These are phyloP conservation scores for Gonium pectorale DNA, from an alignment of 139 green algal genomes.

Conservation along the genomic window DNA sequence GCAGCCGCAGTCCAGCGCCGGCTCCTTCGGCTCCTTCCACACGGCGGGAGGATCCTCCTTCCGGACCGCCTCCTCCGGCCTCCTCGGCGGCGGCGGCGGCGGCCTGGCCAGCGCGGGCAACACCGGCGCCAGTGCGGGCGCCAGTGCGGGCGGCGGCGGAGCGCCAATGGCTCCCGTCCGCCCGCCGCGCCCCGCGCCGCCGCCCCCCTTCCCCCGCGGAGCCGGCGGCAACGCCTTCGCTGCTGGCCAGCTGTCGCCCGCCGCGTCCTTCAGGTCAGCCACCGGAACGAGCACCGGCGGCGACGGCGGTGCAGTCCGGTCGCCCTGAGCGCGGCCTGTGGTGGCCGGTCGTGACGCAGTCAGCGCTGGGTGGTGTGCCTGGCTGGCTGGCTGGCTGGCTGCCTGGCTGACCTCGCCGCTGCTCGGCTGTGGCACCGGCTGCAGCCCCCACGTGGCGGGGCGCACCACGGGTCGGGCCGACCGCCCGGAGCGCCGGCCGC, in stretches of 20 bases:
- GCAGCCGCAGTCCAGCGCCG: background rate
- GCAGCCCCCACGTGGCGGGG: no score
- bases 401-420: no score
- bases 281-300: background rate
- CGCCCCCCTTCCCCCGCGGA: constrained; percentile 1
- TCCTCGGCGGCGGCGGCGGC: background rate
- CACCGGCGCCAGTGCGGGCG: background rate
- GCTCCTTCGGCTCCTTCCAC: background rate
- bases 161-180: background rate
- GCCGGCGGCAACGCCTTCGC: constrained; percentile 19
- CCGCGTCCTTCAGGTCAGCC: background rate
- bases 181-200: constrained; percentile 9
- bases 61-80: background rate
- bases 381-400: no score
- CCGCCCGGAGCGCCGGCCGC: no score
- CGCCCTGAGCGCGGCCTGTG: background rate
- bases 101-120: background rate
- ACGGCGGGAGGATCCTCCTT: background rate
- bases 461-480: no score
- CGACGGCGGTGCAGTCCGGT: background rate
- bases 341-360: background rate
- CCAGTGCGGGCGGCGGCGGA: background rate
- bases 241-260: constrained; percentile 6
- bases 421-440: no score
- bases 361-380: no score